Evolutionary conservation across 2,329 filamentous ascomycete species (phyloP).

Genomic region (Penicillium carneum): DNA sequence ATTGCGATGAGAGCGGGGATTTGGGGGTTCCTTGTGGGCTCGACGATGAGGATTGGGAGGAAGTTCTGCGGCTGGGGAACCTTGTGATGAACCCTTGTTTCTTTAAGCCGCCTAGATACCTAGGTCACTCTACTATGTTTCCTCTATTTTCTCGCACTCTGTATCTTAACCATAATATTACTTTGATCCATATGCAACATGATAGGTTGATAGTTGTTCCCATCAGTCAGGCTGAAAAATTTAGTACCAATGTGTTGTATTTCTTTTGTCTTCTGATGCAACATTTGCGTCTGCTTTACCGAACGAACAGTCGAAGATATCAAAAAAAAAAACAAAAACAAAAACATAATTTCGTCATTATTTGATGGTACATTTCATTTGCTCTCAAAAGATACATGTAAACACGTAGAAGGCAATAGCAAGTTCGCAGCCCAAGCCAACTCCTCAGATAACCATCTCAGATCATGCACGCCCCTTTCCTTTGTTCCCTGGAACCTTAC

Average conservation of each 20-base stretch:
- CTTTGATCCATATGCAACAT: too few relatives aligned
- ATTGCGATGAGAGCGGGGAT: constrained; percentile 47
- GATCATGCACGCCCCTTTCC: constrained; percentile 40
- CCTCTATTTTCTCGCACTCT: not conserved
- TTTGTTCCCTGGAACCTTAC: constrained; percentile 60
- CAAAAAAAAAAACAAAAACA: not conserved
- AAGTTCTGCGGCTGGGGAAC: constrained; percentile 52
- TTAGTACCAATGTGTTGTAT: not conserved
- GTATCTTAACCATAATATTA: not conserved
- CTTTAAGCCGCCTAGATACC: not conserved
- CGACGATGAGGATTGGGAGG: constrained; percentile 50
- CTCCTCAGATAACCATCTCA: not conserved
- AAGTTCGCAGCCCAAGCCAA: not conserved
- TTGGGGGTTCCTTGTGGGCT: constrained; percentile 49
- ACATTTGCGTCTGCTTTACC: not conserved
- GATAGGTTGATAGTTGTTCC: too few relatives aligned
- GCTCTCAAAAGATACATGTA: not conserved
- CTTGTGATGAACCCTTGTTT: constrained; percentile 28
- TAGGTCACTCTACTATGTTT: not conserved
- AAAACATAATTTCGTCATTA: constrained; percentile 25
- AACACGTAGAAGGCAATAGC: not conserved
- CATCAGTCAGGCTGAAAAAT: too few relatives aligned
- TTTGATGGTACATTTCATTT: constrained; percentile 24
- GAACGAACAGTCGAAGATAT: not conserved
- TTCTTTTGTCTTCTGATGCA: not conserved